Evolutionary conservation across 352 stramenopile genomes (phyloP).

Genomic region (Pythium oligandrum): DNA sequence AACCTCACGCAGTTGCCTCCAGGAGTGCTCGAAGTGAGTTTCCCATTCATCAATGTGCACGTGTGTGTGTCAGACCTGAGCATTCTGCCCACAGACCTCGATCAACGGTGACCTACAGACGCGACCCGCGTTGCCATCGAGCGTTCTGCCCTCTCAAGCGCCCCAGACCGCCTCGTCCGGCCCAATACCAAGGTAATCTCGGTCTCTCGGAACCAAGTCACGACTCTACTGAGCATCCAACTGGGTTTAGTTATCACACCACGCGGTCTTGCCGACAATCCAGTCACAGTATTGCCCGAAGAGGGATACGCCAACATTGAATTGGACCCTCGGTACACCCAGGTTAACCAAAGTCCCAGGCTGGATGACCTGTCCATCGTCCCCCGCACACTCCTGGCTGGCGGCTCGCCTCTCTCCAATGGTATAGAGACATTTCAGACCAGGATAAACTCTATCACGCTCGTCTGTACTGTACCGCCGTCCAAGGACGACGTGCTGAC

Average conservation of each 20-base stretch:
- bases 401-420: no score
- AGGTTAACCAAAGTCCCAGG: no score
- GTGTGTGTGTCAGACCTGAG: constrained; percentile 5
- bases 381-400: no score
- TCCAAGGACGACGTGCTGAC: no score
- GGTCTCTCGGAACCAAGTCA: no score
- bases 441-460: no score
- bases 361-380: no score
- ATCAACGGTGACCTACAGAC: neutral
- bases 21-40: neutral
- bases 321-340: no score
- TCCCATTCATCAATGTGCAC: constrained; percentile 1
- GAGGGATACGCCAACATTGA: no score
- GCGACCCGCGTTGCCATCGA: constrained; percentile 8
- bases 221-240: neutral
- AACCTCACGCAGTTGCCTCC: constrained; percentile 1
- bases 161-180: neutral
- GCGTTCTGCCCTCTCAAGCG: neutral
- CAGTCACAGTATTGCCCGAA: neutral
- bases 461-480: no score
- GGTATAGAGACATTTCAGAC: no score
- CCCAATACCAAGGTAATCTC: neutral
- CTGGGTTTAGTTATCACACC: neutral
- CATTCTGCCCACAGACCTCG: constrained; percentile 3
- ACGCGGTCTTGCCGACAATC: constrained; percentile 5